Evolutionary conservation across 2,329 filamentous ascomycete species (phyloP).

Genomic region (Pseudonectria buxi): DNA sequence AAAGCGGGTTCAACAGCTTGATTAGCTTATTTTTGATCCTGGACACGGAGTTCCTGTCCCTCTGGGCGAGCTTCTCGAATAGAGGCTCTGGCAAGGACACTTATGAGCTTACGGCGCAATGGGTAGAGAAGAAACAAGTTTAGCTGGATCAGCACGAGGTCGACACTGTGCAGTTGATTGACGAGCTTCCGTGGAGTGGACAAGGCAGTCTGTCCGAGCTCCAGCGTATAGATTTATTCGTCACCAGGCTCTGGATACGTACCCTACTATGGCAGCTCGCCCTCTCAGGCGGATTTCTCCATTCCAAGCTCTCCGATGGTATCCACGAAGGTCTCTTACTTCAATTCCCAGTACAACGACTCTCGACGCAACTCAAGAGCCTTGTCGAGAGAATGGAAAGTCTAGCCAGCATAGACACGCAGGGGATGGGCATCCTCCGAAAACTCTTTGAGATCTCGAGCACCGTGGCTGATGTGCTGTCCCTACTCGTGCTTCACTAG

Average conservation of each 20-base stretch:
- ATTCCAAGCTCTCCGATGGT: conserved; percentile 24
- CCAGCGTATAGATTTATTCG: conserved; percentile 34
- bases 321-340: conserved; percentile 32
- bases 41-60: conserved; percentile 31
- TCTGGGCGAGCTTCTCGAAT: no score
- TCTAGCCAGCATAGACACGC: conserved; percentile 41
- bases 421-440: conserved; percentile 50
- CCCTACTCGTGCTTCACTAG: no score
- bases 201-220: conserved; percentile 28
- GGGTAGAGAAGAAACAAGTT: conserved; percentile 35
- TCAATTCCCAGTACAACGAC: conserved; percentile 32
- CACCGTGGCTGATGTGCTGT: conserved; percentile 52
- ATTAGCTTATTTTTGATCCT: conserved; percentile 32
- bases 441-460: conserved; percentile 56
- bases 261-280: conserved; percentile 37
- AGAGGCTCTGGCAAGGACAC: no score
- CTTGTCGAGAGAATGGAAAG: conserved; percentile 30
- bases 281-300: conserved; percentile 32
- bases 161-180: conserved; percentile 22
- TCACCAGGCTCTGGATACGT: conserved; percentile 35
- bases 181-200: conserved; percentile 18
- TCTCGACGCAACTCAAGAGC: conserved; percentile 32
- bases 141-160: conserved; percentile 33
- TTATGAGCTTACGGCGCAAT: conserved; percentile 29
- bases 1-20: conserved; percentile 32